Base-by-base conservation (phyloP, 2,329 filamentous ascomycete genomes). In the Fusarium sp. region DNA sequence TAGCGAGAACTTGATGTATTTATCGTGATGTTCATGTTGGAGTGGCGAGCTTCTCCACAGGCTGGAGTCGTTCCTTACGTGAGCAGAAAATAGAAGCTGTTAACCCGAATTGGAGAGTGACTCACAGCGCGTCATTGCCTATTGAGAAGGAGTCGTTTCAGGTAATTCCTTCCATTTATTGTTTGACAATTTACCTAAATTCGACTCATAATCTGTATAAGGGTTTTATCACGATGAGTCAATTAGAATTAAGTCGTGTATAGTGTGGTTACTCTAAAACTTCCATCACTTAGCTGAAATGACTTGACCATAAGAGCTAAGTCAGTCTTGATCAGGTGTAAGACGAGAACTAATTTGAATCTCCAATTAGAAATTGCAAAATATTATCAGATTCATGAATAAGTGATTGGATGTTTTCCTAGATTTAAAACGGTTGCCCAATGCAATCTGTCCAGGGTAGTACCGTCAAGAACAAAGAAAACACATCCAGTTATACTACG, bases 1-100 rank as follows among this genome's bases (percentile, higher is more conserved):
- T 16, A 32, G 20, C 38, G 55, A 57, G 40, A 54, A 47, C 51
- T 40, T 27, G 44, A 45, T 71, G 64, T 47, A 66, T 65, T 68
- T 71, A 72, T 71, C 59, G 59, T 69, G 20, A 56, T 71, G 30
- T 60, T 57, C 43, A 53, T 53, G 40, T 44, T 58, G 55, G 32
- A 61, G 68, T 71, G 68, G 59, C 68, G 49, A 69, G 59, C 59
- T 68, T 57, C 68, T 52, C 68, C 68, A 71, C 68, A 54, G 34
- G 27, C 55, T 24, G 30, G 46, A n/a, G 18, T 42, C 10, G 44
- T 42, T 59, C 59, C 68, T 71, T 68, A 68, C 68, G 68, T 71
- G 63, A 71, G 55, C 68, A 71, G 29, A n/a, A 46, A 45, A 47
- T 44, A 55, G 66, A 57, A 45, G 49, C 22, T 46, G 30, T 71